A percentile compares a stretch with the other conserved stretches of the same genome.
These are phyloP conservation scores for Termitomyces sp. DNA, from an alignment of 768 basidiomycete genomes.

Conservation along the genomic window DNA sequence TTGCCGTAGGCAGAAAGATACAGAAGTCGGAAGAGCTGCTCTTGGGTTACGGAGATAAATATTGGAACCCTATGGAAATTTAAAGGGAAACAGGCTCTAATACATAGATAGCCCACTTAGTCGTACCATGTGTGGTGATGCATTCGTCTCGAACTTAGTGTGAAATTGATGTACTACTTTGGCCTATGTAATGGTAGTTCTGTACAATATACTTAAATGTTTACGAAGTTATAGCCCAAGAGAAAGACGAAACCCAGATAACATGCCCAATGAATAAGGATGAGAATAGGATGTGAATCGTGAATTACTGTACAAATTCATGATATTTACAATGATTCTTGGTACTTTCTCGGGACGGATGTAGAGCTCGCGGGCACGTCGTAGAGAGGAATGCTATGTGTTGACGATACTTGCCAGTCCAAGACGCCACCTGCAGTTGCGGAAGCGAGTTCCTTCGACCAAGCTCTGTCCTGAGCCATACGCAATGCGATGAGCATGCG, in stretches of 20 bases:
- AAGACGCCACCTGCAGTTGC: conserved; percentile 26
- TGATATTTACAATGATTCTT: conserved; percentile 7
- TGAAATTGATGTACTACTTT: background rate
- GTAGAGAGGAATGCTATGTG: conserved; percentile 25
- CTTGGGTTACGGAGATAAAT: background rate
- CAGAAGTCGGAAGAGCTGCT: background rate
- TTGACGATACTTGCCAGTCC: conserved; percentile 35
- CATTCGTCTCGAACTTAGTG: background rate
- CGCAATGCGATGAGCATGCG: conserved; percentile 34
- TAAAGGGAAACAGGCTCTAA: background rate
- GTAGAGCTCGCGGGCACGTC: conserved; percentile 15
- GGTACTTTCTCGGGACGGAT: conserved; percentile 11
- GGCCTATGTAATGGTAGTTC: background rate
- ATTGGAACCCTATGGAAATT: background rate
- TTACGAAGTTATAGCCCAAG: background rate
- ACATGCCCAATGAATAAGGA: background rate
- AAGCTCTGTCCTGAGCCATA: conserved; percentile 35
- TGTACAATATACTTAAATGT: background rate
- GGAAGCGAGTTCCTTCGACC: conserved; percentile 28
- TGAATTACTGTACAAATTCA: conserved; percentile 6
- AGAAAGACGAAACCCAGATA: background rate
- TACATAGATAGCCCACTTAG: no score
- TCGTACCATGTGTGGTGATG: no score
- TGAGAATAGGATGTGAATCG: no score
- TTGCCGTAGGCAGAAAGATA: background rate